Evolutionary conservation across 1,284 basidiomycete species (phyloP).

Genomic region (Binderoboletus segoi): DNA sequence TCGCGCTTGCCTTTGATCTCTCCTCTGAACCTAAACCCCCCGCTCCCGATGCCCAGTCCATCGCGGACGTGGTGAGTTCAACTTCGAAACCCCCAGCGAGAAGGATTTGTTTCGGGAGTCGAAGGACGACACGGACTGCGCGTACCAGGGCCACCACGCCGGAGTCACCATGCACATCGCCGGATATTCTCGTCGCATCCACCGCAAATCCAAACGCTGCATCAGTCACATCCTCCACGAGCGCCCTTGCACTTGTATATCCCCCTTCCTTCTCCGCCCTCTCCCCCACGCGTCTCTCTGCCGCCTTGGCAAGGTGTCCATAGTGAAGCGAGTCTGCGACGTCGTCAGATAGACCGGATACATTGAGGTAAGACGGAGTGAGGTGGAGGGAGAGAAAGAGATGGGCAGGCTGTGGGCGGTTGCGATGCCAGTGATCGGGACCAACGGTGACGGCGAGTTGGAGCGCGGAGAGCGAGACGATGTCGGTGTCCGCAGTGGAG

Average conservation of each 20-base stretch:
- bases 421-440: constrained; percentile 51
- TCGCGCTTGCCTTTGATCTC: constrained; percentile 19
- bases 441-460: constrained; percentile 44
- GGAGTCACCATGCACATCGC: neutral
- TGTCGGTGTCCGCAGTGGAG: constrained; percentile 30
- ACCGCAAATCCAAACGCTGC: constrained; percentile 34
- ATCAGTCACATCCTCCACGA: constrained; percentile 38
- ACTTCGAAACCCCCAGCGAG: constrained; percentile 37
- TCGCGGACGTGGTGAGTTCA: constrained; percentile 14
- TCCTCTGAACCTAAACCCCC: neutral
- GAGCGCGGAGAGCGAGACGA: constrained; percentile 46
- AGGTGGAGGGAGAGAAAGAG: constrained; percentile 48
- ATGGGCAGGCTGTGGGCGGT: constrained; percentile 41
- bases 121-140: constrained; percentile 39
- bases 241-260: constrained; percentile 30
- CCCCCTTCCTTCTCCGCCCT: neutral
- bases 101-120: constrained; percentile 45
- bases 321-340: constrained; percentile 53
- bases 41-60: neutral
- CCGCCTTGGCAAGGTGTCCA: constrained; percentile 47
- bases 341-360: constrained; percentile 45
- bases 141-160: constrained; percentile 26
- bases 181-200: neutral
- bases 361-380: constrained; percentile 38
- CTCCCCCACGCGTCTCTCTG: constrained; percentile 34